Evolutionary conservation across 202 grass and related monocot species (phyloP).

Genomic region (Digitaria exilis): DNA sequence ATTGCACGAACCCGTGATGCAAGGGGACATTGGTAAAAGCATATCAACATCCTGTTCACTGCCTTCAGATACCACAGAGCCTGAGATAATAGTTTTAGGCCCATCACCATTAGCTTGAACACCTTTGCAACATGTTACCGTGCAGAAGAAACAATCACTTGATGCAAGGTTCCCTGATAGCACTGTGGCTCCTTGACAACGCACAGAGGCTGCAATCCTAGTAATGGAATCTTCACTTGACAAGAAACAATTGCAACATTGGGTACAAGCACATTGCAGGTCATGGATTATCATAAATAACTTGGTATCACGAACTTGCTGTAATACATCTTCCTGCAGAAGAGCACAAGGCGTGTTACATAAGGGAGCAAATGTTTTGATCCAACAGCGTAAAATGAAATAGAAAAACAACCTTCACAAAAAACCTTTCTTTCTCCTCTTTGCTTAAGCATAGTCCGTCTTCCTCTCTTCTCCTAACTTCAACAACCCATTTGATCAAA

Average conservation of each 20-base stretch:
- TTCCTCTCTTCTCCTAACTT: conserved; percentile 91
- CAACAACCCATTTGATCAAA: conserved; percentile 87
- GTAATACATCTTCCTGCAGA: conserved; percentile 60
- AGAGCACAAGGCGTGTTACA: conserved; percentile 19
- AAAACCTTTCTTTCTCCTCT: conserved; percentile 75
- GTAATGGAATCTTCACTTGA: conserved; percentile 40
- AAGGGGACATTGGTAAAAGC: conserved; percentile 57
- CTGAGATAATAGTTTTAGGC: conserved; percentile 57
- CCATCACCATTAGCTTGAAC: conserved; percentile 49
- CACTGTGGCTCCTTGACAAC: conserved; percentile 71
- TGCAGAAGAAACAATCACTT: conserved; percentile 62
- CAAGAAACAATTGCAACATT: conserved; percentile 26
- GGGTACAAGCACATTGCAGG: conserved; percentile 33
- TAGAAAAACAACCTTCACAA: conserved; percentile 49
- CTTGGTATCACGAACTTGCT: conserved; percentile 51
- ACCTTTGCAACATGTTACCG: conserved; percentile 54
- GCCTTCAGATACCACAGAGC: conserved; percentile 54
- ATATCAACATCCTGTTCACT: conserved; percentile 67
- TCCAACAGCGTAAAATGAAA: conserved; percentile 28
- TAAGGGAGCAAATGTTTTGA: conserved; percentile 6
- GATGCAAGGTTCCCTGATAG: conserved; percentile 53
- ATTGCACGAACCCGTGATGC: conserved; percentile 20
- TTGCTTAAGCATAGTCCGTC: conserved; percentile 48
- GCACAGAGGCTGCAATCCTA: conserved; percentile 54
- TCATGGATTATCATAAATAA: conserved; percentile 48